A percentile compares a stretch with the other conserved stretches of the same genome.
Evolutionary conservation across 1,284 basidiomycete genomes (phyloP).

Genomic region (Paramarasmius palmivorus): DNA sequence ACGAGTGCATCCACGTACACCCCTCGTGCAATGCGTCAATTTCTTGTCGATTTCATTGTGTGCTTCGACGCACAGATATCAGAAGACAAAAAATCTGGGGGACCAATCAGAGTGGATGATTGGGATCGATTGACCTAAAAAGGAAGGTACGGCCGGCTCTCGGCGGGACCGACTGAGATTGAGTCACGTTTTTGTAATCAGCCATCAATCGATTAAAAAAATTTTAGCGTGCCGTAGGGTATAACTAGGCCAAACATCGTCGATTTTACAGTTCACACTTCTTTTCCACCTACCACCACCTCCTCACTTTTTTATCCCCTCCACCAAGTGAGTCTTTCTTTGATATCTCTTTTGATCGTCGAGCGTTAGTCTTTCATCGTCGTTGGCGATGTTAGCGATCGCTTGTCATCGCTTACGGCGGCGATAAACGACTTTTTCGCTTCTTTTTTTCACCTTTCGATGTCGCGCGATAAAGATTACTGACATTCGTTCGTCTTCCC

Average conservation of each 20-base stretch:
- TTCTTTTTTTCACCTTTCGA: not conserved
- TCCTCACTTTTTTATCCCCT: conserved; percentile 38
- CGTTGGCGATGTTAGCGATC: not conserved
- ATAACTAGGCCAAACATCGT: conserved; percentile 58
- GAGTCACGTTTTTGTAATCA: conserved; percentile 44
- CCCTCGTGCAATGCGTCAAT: no score
- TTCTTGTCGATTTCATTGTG: no score
- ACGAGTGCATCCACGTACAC: no score
- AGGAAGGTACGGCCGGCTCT: conserved; percentile 19
- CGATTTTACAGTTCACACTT: conserved; percentile 32
- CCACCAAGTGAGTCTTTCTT: conserved; percentile 45
- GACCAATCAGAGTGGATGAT: not conserved
- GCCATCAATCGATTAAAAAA: conserved; percentile 55
- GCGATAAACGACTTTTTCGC: not conserved
- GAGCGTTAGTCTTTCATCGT: conserved; percentile 9
- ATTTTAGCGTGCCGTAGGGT: conserved; percentile 41
- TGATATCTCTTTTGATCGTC: conserved; percentile 10
- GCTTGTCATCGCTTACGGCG: not conserved
- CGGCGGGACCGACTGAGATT: conserved; percentile 23
- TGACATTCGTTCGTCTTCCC: not conserved
- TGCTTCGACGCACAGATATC: no score
- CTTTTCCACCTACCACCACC: conserved; percentile 53
- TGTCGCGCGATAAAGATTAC: not conserved
- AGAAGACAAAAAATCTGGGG: no score
- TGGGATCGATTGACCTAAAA: conserved; percentile 6